phyloP scores from a whole-genome alignment of 805 yeast genomes.

The Yarrowia sp. region DNA sequence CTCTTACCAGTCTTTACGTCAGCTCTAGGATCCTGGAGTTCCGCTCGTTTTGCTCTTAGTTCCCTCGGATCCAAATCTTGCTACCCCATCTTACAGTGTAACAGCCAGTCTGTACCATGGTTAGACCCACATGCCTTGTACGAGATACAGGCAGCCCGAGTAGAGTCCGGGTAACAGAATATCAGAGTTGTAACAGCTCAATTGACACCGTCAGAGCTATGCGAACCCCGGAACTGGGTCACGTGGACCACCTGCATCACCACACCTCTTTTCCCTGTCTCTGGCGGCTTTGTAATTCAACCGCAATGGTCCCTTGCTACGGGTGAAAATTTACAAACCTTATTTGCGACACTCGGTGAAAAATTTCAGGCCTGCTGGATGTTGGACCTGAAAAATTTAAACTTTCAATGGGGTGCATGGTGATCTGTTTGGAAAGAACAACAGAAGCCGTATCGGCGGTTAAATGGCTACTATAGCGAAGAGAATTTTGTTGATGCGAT shows the following conservation, averaged over 20 bases:
- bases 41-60: too few species aligned
- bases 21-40: too few species aligned
- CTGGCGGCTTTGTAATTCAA: neutral
- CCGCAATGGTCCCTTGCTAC: conserved; percentile 10
- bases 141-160: too few species aligned
- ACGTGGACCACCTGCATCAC: conserved; percentile 8
- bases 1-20: too few species aligned
- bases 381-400: neutral
- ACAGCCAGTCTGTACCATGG: neutral
- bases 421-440: too few species aligned
- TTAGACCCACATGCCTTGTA: too few species aligned
- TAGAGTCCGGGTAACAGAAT: too few species aligned
- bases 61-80: neutral
- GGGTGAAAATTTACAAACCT: conserved; percentile 6
- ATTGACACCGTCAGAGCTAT: neutral
- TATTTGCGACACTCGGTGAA: neutral
- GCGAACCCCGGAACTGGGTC: neutral
- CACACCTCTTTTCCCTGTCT: neutral
- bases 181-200: neutral
- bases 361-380: neutral
- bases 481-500: too few species aligned
- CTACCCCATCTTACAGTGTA: conserved; percentile 15
- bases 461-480: too few species aligned
- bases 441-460: too few species aligned
- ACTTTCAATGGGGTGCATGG: conserved; percentile 6